Evolutionary conservation across 2,329 filamentous ascomycete species (phyloP), one percentile per base, ranked within the genome.

Genomic region (Epichloe coenophiala): DNA sequence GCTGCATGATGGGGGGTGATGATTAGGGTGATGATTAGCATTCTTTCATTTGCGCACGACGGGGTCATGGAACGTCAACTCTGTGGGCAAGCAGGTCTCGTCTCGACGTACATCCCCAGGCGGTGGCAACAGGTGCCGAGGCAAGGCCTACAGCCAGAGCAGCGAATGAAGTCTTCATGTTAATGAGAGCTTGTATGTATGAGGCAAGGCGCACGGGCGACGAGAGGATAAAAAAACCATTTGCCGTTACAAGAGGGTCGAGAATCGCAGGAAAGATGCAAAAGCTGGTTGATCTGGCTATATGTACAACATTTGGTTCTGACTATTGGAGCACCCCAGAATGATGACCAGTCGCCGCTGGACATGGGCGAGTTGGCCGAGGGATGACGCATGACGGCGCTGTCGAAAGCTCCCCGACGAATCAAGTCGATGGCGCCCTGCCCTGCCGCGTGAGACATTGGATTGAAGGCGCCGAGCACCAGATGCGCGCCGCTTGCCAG

Each of bases 101-200:
- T 27, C 23, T 35, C 57, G 46, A 63, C 68, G 46, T 64, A 71
- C 70, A 65, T 53, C 70, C 70, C 70, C 70, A 72, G 48, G 69
- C 70, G 42, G 61, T 55, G 4, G 60, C 65, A 19, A 60, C 57
- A 9, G 66, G 68, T 27, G 67, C 51, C 51, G 62, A 61, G 42
- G 64, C 60, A 38, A 68, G 57, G 45, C 61, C 58, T 21, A 65
- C 44, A 48, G 62, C 57, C 48, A 68, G 43, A 38, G 60, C 52
- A 45, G 57, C 52, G n/a, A 45, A 38, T 2, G 65, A 60, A 40
- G 62, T 43, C 61, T 63, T 69, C 67, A 69, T 69, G 13, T 7
- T 44, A 4, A 4, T n/a, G 31, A n/a, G 46, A n/a, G 37, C 21
- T 19, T 31, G 31, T 31, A n/a, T n/a, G n/a, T n/a, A 31, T 40